Evolutionary conservation across 2,329 filamentous ascomycete genomes (phyloP), one percentile per base, ranked within the genome.

Genomic region (Cercospora brassicicola): DNA sequence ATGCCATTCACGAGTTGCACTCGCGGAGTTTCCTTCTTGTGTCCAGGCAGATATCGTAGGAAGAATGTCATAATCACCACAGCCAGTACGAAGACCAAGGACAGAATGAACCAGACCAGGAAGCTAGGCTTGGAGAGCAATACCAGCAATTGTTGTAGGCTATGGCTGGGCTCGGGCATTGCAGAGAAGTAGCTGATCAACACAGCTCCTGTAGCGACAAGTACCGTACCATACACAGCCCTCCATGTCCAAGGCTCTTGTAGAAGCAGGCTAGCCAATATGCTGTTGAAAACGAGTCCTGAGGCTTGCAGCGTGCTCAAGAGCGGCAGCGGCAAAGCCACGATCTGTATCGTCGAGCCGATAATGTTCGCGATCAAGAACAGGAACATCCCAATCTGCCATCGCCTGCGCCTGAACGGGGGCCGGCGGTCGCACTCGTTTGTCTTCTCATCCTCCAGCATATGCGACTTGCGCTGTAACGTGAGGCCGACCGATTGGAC

Each of bases 301-400:
- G 94, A 96, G 18, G 94, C 94, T 82, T 99, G 95, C 42, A 99
- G 84, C 0, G 95, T 97, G 66, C 94, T 98, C 36, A 99, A 87
- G 5, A 99, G 93, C 20, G 95, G 95, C 23, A 99, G 85, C 15
- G 95, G 95, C 55, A 99, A 85, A 0, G 94, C 97, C 31, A 95
- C 97, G 78, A 99, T 98, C 81, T 99, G 95, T 67, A 99, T 95
- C 42, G 93, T 94, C 82, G 94, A 97, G 68, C 95, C 95, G 65
- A 98, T 86, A 65, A 99, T 86, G 79, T 99, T 99, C 70, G 95
- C 92, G 73, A 96, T 85, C 73, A 99, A 89, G 81, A 99, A 99
- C 89, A 99, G 95, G 78, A 89, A 88, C 94, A 99, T 98, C 67
- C 95, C 95, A 73, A 87, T 84, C 87, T 97, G 95, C 95, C 95